Percentiles rank a stretch among this genome's conserved stretches.
phyloP scores from a whole-genome alignment of 208 protist species.

The Leishmania amazonensis region DNA sequence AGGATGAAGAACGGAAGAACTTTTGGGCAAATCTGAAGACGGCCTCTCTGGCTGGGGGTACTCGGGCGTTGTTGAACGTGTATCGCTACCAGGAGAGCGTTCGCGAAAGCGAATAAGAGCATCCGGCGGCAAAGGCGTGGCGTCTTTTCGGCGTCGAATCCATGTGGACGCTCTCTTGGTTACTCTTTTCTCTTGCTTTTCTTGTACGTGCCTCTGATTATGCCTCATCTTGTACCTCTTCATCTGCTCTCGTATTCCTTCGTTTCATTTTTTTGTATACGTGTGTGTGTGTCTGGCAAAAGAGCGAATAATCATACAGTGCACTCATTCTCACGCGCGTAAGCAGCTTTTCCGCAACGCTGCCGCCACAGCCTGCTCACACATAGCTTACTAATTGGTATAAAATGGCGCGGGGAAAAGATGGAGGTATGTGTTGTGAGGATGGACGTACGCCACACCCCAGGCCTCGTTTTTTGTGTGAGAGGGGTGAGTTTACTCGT shows the following conservation, averaged over 20 bases:
- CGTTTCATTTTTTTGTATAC: constrained; percentile 5
- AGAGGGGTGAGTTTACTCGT: not conserved
- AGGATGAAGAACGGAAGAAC: constrained; percentile 41
- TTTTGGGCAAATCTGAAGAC: constrained; percentile 71
- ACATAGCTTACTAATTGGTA: not conserved
- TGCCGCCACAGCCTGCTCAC: not conserved
- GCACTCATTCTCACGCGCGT: not conserved
- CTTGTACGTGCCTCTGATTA: not conserved
- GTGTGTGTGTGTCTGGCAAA: constrained; percentile 1
- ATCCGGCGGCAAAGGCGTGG: no score
- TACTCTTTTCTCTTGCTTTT: no score
- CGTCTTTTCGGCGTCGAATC: not conserved
- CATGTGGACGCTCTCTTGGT: no score
- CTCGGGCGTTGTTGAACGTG: constrained; percentile 46
- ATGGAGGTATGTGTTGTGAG: not conserved
- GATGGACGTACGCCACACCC: not conserved
- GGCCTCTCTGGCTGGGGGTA: constrained; percentile 44
- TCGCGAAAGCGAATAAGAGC: constrained; percentile 16
- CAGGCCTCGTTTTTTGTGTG: not conserved
- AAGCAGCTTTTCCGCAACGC: not conserved
- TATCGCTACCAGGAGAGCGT: constrained; percentile 58
- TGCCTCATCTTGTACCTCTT: not conserved
- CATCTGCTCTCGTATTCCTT: constrained; percentile 12
- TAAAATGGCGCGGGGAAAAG: not conserved
- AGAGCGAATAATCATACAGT: not conserved